Base-by-base conservation (phyloP, 2,329 filamentous ascomycete species). In the Paraconiothyrium sp. region DNA sequence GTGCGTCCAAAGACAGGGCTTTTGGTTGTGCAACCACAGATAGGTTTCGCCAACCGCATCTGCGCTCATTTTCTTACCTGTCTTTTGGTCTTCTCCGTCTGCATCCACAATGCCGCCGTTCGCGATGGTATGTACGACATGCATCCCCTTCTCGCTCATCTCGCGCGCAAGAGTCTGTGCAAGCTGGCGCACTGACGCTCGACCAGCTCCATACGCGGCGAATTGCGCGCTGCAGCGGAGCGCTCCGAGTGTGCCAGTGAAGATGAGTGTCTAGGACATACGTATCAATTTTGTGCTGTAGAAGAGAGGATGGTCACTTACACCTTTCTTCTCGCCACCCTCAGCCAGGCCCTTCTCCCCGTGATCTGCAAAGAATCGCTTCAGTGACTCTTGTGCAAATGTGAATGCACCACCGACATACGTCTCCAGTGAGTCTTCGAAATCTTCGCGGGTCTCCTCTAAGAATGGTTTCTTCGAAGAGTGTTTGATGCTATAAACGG, bases 91-190 rank as follows among this genome's bases (percentile, higher is more conserved):
- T 58, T 84, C 81, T 0, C 80, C 81, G 32, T 84, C 76, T 58
- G 82, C 83, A 68, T 87, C 85, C 34, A 76, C 78, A 58, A 88
- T 87, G 0, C 72, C 75, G 0, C 85, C 85, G 68, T 88, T 88
- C 0, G 84, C 85, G 62, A 88, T 85, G 2, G 85, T 81, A 73
- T 89, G 86, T n/a, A 84, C 84, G 3, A 87, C 84, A 71, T 88
- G 85, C 0, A 88, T 74, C 1, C 86, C 85, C 62, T 82, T 83
- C n/a, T 80, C 79, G 65, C 82, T 85, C 75, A 87, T 84, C 72
- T 88, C 86, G 41, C 84, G 81, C 0, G 85, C 85, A 47, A 88
- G 72, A 8, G 81, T 83, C 72, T 88, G 85, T 0, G 85, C 84
- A 13, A 88, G 74, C 73, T 87, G 86, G 41, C 86, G 74, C 7